phyloP scores from a whole-genome alignment of 2,329 filamentous ascomycete genomes.

The Neofusicoccum cordaticola region DNA sequence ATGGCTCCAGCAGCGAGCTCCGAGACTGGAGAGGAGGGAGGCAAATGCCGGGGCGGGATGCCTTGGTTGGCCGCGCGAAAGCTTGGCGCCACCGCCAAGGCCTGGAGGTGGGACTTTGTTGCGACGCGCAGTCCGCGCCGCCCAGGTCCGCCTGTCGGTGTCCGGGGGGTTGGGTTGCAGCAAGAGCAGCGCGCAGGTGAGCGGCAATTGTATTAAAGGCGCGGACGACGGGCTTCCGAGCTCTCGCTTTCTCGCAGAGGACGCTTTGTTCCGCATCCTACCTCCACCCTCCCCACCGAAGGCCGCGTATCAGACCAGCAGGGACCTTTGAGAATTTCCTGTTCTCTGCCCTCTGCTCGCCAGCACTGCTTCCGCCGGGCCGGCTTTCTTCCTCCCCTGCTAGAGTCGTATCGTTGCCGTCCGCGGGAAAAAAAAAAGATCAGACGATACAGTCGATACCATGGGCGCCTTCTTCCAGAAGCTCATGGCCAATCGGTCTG shows the following conservation, averaged over 20 bases:
- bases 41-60: neutral
- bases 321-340: neutral
- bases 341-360: neutral
- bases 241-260: neutral
- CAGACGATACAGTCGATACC: neutral
- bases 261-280: neutral
- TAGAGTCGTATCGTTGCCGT: neutral
- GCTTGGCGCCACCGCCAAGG: constrained; percentile 2
- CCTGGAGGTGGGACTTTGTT: neutral
- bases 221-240: neutral
- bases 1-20: neutral
- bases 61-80: neutral
- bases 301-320: neutral
- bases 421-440: neutral
- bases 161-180: neutral
- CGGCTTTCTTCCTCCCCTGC: too few relatives aligned
- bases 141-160: neutral
- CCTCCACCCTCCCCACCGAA: neutral
- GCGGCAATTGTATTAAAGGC: constrained; percentile 4
- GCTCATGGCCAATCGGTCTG: constrained; percentile 11
- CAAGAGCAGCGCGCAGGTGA: too few relatives aligned
- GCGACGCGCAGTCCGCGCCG: neutral
- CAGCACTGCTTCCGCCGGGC: too few relatives aligned
- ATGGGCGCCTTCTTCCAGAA: constrained; percentile 7
- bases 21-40: neutral